Percentiles rank a stretch among this genome's conserved stretches.
Evolutionary conservation across 1,139 yeast species (phyloP).

Genomic region (Protomyces inundatus): DNA sequence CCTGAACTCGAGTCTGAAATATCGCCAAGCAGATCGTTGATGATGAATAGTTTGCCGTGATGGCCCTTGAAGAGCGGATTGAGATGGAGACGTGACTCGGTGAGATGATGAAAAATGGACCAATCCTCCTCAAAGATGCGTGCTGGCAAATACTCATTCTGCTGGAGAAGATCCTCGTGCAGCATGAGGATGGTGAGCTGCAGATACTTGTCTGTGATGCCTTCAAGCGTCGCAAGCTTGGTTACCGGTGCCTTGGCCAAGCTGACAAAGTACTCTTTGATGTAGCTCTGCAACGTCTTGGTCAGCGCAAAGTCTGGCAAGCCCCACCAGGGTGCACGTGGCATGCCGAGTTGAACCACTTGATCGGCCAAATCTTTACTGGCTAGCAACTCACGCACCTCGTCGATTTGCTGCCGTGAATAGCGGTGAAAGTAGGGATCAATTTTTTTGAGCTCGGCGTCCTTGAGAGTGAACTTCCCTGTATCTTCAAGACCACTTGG

Average conservation of each 20-base stretch:
- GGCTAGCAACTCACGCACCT: constrained; percentile 55
- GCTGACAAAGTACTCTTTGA: constrained; percentile 2
- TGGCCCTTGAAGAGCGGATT: constrained; percentile 1
- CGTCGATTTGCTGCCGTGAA: constrained; percentile 73
- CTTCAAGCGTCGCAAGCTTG: constrained; percentile 5
- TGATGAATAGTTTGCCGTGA: constrained; percentile 1
- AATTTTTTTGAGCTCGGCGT: constrained; percentile 50
- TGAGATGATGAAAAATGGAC: not conserved
- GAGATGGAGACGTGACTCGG: not conserved
- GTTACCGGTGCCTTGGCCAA: not conserved
- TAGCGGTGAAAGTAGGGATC: constrained; percentile 83
- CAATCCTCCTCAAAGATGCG: not conserved
- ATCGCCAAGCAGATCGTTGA: not conserved
- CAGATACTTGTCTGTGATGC: constrained; percentile 30
- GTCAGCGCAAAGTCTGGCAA: constrained; percentile 6
- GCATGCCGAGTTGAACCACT: constrained; percentile 32
- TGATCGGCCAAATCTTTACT: constrained; percentile 39
- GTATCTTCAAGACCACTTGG: constrained; percentile 62
- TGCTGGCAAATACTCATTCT: not conserved
- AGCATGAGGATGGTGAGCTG: constrained; percentile 31
- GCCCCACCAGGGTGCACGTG: constrained; percentile 4
- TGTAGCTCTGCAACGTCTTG: not conserved
- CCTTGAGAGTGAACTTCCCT: constrained; percentile 66
- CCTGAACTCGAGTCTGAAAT: not conserved
- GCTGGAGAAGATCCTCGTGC: constrained; percentile 24